These are phyloP conservation scores for Apiospora marii DNA, from an alignment of 2,329 filamentous ascomycete species.

Conservation along the genomic window DNA sequence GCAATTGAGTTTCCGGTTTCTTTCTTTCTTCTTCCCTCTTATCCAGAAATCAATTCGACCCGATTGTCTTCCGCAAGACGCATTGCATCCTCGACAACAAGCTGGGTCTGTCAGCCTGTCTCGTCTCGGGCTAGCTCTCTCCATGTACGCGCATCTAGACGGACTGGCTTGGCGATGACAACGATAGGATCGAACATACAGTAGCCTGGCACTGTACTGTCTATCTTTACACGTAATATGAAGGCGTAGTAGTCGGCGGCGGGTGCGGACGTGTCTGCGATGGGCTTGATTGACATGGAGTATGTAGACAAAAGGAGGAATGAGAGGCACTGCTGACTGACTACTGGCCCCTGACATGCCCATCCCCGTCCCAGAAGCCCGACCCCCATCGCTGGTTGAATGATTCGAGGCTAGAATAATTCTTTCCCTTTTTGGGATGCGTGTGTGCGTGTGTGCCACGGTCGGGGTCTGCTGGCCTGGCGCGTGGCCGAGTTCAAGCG, in stretches of 20 bases:
- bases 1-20: neutral
- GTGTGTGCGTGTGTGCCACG: neutral
- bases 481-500: constrained; percentile 11
- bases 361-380: neutral
- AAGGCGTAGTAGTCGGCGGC: neutral
- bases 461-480: neutral
- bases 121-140: constrained; percentile 9
- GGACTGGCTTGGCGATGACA: constrained; percentile 19
- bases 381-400: neutral
- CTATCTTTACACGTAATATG: constrained; percentile 4
- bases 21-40: neutral
- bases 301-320: neutral
- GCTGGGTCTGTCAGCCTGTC: constrained; percentile 6
- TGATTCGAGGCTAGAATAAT: constrained; percentile 16
- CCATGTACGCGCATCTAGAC: neutral
- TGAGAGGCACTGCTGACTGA: constrained; percentile 12
- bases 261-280: neutral
- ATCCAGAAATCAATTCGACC: neutral
- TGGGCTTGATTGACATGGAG: neutral
- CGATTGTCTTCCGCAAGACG: neutral
- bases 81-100: neutral
- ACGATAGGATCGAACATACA: neutral
- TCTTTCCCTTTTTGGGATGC: constrained; percentile 7
- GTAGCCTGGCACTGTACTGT: constrained; percentile 3
- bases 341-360: constrained; percentile 6